Evolutionary conservation across 2,329 filamentous ascomycete genomes (phyloP).

Genomic region (Dendryphion nanum): DNA sequence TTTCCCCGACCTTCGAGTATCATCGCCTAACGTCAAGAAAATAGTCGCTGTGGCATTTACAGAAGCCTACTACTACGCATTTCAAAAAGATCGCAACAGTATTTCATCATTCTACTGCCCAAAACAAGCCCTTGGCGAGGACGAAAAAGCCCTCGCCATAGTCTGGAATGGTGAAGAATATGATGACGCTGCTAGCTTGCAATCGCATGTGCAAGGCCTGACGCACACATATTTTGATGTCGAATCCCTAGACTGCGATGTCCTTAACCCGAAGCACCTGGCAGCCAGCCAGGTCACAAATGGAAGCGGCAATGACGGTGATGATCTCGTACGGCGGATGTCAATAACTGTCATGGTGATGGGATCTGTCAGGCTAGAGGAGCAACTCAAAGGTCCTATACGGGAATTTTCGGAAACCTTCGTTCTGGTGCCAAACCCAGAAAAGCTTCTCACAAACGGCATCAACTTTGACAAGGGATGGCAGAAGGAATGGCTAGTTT

Average conservation of each 20-base stretch:
- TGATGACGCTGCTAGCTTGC: constrained; percentile 62
- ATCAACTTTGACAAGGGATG: constrained; percentile 7
- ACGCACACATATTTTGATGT: constrained; percentile 65
- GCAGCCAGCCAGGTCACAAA: constrained; percentile 5
- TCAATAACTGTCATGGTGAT: constrained; percentile 71
- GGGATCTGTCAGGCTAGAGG: constrained; percentile 68
- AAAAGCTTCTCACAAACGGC: constrained; percentile 8
- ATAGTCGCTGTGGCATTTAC: constrained; percentile 70
- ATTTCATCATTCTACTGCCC: constrained; percentile 72
- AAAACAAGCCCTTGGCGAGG: constrained; percentile 51
- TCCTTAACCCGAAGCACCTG: constrained; percentile 66
- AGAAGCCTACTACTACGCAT: constrained; percentile 71
- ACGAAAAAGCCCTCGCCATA: constrained; percentile 61
- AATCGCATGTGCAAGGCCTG: constrained; percentile 65
- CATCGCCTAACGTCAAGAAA: background rate
- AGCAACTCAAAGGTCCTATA: constrained; percentile 58
- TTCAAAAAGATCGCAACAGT: constrained; percentile 58
- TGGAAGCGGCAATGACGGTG: constrained; percentile 25
- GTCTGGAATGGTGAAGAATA: constrained; percentile 75
- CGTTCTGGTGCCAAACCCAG: constrained; percentile 66
- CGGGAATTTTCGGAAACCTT: constrained; percentile 78
- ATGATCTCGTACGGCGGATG: constrained; percentile 57
- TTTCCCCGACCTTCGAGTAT: background rate
- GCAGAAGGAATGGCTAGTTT: constrained; percentile 40
- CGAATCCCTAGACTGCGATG: constrained; percentile 73